These are phyloP conservation scores for Collybiopsis confluens DNA, from an alignment of 768 basidiomycete genomes.

Conservation along the genomic window DNA sequence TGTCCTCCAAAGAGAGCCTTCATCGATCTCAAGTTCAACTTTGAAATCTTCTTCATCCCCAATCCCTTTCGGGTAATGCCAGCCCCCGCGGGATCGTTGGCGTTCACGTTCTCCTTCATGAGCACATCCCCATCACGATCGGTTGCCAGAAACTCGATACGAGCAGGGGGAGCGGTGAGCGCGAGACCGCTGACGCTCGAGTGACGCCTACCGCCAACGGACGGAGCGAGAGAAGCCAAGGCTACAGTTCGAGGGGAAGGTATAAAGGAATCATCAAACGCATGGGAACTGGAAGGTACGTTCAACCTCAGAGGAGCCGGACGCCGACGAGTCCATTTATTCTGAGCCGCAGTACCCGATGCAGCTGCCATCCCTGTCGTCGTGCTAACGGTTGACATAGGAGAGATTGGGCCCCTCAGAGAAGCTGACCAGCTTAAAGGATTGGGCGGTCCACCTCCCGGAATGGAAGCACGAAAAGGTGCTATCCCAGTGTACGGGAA, in stretches of 20 bases:
- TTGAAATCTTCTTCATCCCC: conserved; percentile 4
- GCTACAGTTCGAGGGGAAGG: conserved; percentile 2
- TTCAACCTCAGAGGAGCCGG: conserved; percentile 6
- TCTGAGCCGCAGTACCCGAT: neutral
- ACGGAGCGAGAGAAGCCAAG: neutral
- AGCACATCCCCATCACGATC: neutral
- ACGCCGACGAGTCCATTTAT: conserved; percentile 2
- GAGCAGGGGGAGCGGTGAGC: conserved; percentile 4
- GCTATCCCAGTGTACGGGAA: neutral
- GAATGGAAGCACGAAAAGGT: neutral
- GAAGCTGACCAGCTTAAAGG: neutral
- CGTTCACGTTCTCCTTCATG: neutral
- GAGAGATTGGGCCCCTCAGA: neutral
- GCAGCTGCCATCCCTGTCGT: neutral
- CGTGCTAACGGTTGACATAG: conserved; percentile 2
- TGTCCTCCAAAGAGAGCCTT: neutral
- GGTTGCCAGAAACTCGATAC: neutral
- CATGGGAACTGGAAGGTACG: neutral
- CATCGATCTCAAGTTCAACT: conserved; percentile 5
- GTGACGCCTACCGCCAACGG: neutral
- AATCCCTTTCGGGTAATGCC: neutral
- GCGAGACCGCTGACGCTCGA: neutral
- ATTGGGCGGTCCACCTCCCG: neutral
- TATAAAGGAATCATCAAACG: conserved; percentile 8
- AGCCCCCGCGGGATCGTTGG: neutral